Conservation (phyloP, 2,329 filamentous ascomycete species). For the Stagonosporopsis chrysanthemi region DNA sequence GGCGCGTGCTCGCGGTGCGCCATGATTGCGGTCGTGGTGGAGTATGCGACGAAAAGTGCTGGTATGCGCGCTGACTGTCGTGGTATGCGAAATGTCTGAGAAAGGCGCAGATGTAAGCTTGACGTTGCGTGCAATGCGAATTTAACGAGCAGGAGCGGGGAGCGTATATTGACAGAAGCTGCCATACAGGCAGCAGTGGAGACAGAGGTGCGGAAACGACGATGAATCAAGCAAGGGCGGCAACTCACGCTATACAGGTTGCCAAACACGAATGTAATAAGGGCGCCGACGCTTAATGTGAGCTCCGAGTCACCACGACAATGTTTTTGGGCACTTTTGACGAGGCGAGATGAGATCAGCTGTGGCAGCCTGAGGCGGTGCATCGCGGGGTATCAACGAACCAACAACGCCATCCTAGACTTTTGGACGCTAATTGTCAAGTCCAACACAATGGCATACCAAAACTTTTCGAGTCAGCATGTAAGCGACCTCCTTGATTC, state of each 20-base stretch:
- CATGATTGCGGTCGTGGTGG: constrained; percentile 52
- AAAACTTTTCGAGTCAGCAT: not conserved
- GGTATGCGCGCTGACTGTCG: constrained; percentile 10
- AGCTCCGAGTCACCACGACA: constrained; percentile 17
- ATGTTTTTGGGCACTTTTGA: constrained; percentile 15
- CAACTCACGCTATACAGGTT: constrained; percentile 17
- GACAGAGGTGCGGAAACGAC: constrained; percentile 4
- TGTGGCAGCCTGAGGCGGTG: constrained; percentile 17
- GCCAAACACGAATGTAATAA: constrained; percentile 10
- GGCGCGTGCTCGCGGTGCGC: constrained; percentile 63
- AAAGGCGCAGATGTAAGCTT: constrained; percentile 9
- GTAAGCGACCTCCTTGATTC: not conserved
- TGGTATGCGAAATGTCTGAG: not conserved
- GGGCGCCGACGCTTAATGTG: constrained; percentile 15
- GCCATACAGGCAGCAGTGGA: constrained; percentile 30
- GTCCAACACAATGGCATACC: not conserved
- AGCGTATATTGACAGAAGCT: constrained; percentile 22
- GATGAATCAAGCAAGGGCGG: constrained; percentile 30
- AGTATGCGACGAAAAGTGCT: not conserved
- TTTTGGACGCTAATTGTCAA: too few species aligned
- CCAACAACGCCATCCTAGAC: not conserved
- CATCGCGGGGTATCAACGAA: constrained; percentile 7
- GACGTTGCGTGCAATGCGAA: constrained; percentile 2
- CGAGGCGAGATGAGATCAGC: constrained; percentile 21
- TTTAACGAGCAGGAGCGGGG: constrained; percentile 21